Conservation (phyloP, 2,329 filamentous ascomycete species). For the Aquanectria penicillioides region DNA sequence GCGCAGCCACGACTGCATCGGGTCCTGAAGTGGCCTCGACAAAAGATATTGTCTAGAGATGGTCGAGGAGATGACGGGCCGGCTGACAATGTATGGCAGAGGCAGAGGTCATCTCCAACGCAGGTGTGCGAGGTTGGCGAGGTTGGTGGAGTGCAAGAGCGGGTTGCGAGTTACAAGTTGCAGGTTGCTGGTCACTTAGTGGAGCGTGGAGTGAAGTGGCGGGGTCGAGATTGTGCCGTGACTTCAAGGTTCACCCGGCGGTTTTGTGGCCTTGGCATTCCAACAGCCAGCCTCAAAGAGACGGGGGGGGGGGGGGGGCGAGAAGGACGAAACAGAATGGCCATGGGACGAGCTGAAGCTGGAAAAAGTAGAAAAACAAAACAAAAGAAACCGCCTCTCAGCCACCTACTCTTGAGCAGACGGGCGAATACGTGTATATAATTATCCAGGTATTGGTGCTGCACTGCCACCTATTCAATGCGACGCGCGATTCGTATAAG, state of each 20-base stretch:
- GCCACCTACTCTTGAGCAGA: no score
- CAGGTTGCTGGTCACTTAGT: no score
- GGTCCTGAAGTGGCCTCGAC: conserved; percentile 31
- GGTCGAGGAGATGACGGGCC: conserved; percentile 28
- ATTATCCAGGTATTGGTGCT: no score
- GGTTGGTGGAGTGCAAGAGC: conserved; percentile 2
- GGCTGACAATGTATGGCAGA: conserved; percentile 33
- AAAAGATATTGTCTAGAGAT: conserved; percentile 21
- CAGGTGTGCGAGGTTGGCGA: conserved; percentile 15
- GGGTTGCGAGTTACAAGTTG: conserved; percentile 23
- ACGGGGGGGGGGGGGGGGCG: conserved; percentile 20
- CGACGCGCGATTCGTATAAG: background rate
- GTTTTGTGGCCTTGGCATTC: conserved; percentile 32
- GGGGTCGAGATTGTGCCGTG: conserved; percentile 39
- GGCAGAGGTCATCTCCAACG: conserved; percentile 37
- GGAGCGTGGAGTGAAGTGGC: conserved; percentile 30
- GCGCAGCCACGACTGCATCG: conserved; percentile 48
- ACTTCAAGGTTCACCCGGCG: conserved; percentile 37
- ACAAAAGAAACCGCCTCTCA: no score
- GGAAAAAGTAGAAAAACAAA: background rate
- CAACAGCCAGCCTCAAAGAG: conserved; percentile 14
- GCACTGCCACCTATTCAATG: background rate
- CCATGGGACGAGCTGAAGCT: background rate
- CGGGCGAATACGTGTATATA: no score
- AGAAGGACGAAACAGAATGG: no score